These are phyloP conservation scores for Plectosphaerella cucumerina DNA, from an alignment of 2,329 filamentous ascomycete species.

Conservation along the genomic window DNA sequence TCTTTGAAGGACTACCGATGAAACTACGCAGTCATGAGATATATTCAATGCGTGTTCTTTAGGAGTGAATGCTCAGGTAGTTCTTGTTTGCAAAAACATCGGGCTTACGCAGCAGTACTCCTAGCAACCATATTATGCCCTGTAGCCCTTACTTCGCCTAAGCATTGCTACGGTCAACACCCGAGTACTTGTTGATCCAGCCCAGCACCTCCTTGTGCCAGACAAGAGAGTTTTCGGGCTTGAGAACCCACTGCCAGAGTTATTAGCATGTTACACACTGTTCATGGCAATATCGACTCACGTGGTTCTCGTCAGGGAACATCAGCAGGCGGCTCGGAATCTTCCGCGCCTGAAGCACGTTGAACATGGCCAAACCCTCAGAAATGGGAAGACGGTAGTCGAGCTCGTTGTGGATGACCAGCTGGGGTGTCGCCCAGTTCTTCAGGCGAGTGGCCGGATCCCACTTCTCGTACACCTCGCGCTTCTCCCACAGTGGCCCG, in stretches of 20 bases:
- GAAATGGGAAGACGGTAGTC: conserved; percentile 85
- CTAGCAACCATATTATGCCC: not conserved
- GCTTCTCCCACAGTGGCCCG: conserved; percentile 57
- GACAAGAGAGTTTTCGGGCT: conserved; percentile 83
- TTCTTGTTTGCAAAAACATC: no score
- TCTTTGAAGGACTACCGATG: no score
- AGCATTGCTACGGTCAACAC: conserved; percentile 25
- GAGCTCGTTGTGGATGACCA: conserved; percentile 81
- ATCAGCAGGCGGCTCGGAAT: conserved; percentile 75
- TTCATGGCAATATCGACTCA: conserved; percentile 28
- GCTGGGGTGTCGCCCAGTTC: conserved; percentile 81
- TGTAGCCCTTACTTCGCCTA: no score
- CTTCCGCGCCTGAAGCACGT: conserved; percentile 71
- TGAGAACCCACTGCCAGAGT: conserved; percentile 68
- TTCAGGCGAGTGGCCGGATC: conserved; percentile 60
- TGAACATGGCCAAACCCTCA: conserved; percentile 82
- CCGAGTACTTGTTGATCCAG: conserved; percentile 66
- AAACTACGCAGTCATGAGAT: no score
- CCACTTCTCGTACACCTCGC: conserved; percentile 63
- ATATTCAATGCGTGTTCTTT: no score
- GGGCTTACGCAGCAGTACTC: no score
- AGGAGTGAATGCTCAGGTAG: no score
- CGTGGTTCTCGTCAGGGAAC: conserved; percentile 72
- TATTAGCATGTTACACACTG: not conserved
- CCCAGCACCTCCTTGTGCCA: conserved; percentile 86